phyloP scores from a whole-genome alignment of 2,329 filamentous ascomycete genomes.

The Paecilomyces niveus region DNA sequence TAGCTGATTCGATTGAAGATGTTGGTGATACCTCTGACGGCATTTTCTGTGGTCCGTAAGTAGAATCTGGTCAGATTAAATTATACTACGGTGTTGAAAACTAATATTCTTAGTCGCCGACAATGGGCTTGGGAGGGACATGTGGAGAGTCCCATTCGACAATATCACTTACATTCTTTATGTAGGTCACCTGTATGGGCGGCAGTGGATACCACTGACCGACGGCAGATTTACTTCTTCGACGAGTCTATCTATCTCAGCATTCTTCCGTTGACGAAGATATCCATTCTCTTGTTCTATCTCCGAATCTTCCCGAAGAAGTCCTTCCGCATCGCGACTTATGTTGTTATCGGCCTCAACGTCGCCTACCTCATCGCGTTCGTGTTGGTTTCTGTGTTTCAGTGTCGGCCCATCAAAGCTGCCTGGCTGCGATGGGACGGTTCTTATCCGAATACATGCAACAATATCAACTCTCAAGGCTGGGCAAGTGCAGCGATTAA shows the following conservation, averaged over 20 bases:
- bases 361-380: slow-evolving; percentile 23
- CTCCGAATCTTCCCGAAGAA: slow-evolving; percentile 12
- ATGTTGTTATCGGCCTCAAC: slow-evolving; percentile 24
- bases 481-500: slow-evolving; percentile 28
- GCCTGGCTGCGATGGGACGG: slow-evolving; percentile 37
- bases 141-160: slow-evolving; percentile 39
- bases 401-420: slow-evolving; percentile 29
- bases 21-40: slow-evolving; percentile 17
- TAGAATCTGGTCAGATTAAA: neutral
- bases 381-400: slow-evolving; percentile 28
- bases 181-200: slow-evolving; percentile 16
- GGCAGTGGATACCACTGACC: slow-evolving; percentile 4
- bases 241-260: slow-evolving; percentile 25
- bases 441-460: slow-evolving; percentile 18
- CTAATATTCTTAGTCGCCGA: slow-evolving; percentile 25
- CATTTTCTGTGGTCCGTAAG: slow-evolving; percentile 20
- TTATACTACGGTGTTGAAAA: slow-evolving; percentile 3
- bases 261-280: slow-evolving; percentile 21
- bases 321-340: slow-evolving; percentile 11
- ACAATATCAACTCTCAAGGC: slow-evolving; percentile 31
- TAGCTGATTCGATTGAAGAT: slow-evolving; percentile 2
- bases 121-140: slow-evolving; percentile 37
- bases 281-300: slow-evolving; percentile 12
- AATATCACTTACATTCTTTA: slow-evolving; percentile 37
- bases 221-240: slow-evolving; percentile 26